Conservation (phyloP, 371 early-diverging fungal species). For the Nematocida homosporus region DNA sequence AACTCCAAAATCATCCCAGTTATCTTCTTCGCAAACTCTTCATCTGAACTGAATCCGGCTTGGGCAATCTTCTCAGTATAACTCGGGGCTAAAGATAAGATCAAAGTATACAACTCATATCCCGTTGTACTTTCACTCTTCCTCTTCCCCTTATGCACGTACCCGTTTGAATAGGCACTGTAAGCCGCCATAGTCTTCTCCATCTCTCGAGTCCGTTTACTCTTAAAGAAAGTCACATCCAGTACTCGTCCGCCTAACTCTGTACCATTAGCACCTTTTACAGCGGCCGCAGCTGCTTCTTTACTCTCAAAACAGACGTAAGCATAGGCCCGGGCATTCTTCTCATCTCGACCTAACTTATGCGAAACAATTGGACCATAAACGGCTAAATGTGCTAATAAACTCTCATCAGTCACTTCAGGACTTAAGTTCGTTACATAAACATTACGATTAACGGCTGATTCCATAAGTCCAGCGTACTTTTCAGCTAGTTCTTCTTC, state of each 20-base stretch:
- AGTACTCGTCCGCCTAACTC: constrained; percentile 59
- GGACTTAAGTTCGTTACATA: constrained; percentile 92
- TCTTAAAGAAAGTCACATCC: constrained; percentile 62
- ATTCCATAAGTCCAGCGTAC: constrained; percentile 12
- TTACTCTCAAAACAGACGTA: constrained; percentile 63
- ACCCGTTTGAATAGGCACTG: constrained; percentile 14
- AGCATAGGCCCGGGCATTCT: constrained; percentile 57
- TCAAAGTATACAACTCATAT: constrained; percentile 54
- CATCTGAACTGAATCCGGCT: constrained; percentile 56
- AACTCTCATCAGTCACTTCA: constrained; percentile 74
- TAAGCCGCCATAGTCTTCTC: constrained; percentile 23
- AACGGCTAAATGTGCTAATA: constrained; percentile 75
- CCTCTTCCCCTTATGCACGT: not conserved
- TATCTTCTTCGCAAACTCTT: constrained; percentile 66
- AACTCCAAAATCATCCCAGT: constrained; percentile 56
- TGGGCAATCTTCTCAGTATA: constrained; percentile 57
- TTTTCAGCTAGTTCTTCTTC: constrained; percentile 78
- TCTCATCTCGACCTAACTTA: constrained; percentile 44
- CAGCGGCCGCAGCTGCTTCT: constrained; percentile 65
- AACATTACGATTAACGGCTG: constrained; percentile 73
- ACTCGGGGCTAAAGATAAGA: constrained; percentile 58
- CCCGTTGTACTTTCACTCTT: not conserved
- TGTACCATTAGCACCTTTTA: constrained; percentile 62
- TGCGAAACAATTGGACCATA: constrained; percentile 71
- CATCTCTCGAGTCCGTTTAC: constrained; percentile 60